Percentiles rank a stretch among this genome's conserved stretches.
phyloP scores from a whole-genome alignment of 2,329 filamentous ascomycete species.

The Macrophomina tecta region DNA sequence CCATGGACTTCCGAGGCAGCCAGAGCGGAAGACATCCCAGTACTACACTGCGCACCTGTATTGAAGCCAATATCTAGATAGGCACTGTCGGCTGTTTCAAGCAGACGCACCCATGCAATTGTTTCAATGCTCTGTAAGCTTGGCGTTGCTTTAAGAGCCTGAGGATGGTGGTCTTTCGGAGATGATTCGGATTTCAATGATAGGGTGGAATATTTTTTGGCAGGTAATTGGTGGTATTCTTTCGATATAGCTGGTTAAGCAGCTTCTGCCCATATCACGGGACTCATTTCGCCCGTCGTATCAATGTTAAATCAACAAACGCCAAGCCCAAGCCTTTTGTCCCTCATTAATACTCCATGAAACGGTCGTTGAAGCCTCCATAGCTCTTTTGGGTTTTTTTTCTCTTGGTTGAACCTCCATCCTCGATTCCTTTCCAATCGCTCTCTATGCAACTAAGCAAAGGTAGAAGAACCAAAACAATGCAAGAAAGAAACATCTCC shows the following conservation, averaged over 20 bases:
- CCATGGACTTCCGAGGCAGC: too few species aligned
- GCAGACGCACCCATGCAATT: too few species aligned
- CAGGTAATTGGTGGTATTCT: conserved; percentile 15
- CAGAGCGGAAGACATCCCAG: too few species aligned
- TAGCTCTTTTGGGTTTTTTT: conserved; percentile 11
- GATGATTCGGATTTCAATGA: too few species aligned
- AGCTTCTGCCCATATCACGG: conserved; percentile 8
- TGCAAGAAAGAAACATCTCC: conserved; percentile 16
- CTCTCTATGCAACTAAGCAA: neutral
- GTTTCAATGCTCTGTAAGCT: too few species aligned
- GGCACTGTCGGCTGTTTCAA: too few species aligned
- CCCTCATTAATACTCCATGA: conserved; percentile 24
- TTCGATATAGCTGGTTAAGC: conserved; percentile 19
- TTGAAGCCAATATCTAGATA: too few species aligned
- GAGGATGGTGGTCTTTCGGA: too few species aligned
- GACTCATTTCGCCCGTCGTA: neutral
- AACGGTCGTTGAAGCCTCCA: conserved; percentile 27
- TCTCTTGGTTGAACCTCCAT: conserved; percentile 11
- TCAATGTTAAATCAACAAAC: conserved; percentile 18
- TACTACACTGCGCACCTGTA: too few species aligned
- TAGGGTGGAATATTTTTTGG: neutral
- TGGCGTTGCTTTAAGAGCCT: too few species aligned
- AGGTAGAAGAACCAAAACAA: conserved; percentile 6
- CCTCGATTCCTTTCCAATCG: neutral
- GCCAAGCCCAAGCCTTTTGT: conserved; percentile 23